Percentiles rank a stretch among this genome's conserved stretches.
These are phyloP conservation scores for Exophiala lecanii-corni DNA, from an alignment of 2,329 filamentous ascomycete genomes.

Conservation along the genomic window DNA sequence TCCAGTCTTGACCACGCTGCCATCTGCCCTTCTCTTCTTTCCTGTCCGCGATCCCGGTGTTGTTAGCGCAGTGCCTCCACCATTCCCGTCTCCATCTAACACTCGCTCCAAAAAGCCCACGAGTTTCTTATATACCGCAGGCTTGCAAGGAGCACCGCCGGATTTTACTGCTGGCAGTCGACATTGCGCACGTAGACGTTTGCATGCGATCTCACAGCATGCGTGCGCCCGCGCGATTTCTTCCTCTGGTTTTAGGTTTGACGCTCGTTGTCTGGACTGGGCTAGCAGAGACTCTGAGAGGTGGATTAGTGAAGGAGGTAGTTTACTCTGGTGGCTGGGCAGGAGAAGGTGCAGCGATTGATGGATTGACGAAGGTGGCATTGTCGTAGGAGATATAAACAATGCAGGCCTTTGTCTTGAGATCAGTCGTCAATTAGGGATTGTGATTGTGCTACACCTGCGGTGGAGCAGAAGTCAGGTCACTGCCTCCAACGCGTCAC, in stretches of 20 bases:
- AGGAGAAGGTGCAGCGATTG: constrained; percentile 67
- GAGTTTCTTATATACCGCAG: constrained; percentile 76
- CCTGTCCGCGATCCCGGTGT: constrained; percentile 19
- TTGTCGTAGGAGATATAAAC: background rate
- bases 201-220: constrained; percentile 85
- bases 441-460: too few relatives aligned
- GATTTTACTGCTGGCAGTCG: constrained; percentile 69
- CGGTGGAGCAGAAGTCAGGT: too few relatives aligned
- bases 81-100: constrained; percentile 47
- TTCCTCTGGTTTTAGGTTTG: constrained; percentile 75
- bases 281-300: constrained; percentile 70
- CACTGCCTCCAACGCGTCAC: too few relatives aligned
- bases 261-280: constrained; percentile 73
- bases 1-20: constrained; percentile 23
- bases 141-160: constrained; percentile 69
- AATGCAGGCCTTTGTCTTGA: background rate
- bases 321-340: constrained; percentile 55
- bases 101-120: constrained; percentile 74
- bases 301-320: constrained; percentile 55
- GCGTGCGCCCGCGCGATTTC: constrained; percentile 81
- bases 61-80: constrained; percentile 28
- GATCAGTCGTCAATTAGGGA: too few relatives aligned
- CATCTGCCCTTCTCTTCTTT: constrained; percentile 23
- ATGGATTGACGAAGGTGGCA: constrained; percentile 52
- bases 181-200: constrained; percentile 70